Base-by-base conservation (phyloP, 495 filamentous ascomycete genomes). In the Aspergillus panamensis region DNA sequence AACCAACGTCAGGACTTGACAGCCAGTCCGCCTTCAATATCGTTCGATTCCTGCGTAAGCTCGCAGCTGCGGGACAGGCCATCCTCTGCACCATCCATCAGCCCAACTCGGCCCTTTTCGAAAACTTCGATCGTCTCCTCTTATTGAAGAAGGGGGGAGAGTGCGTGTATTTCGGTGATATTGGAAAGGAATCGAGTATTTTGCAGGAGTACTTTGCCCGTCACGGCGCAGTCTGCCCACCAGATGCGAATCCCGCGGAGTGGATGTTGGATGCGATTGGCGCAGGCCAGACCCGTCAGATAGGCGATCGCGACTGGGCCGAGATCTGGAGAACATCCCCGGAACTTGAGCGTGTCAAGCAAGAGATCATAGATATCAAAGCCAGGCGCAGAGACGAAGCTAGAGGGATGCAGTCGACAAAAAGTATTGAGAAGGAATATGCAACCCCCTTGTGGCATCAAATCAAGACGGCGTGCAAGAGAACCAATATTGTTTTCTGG, bases 181-280 rank as follows among this genome's bases (percentile, higher is more conserved):
- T 86, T 32, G 84, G 83, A 6, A 69, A 80, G 19, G 80, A 83
- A 56, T 79, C 76, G 14, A 64, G 72, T 8, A 72, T 67, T 62
- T 75, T 60, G 71, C 84, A 63, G 77, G 77, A 69, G 86, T 95
- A 96, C 71, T 96, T 96, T 62, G 82, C 85, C 63, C 79, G 82
- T 48, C 86, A 91, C 64, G 87, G 89, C 29, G 89, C 87, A 7
- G 75, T 82, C 14, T 96, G 91, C 69, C 88, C 89, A 0, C 57
- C 75, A 6, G 83, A 86, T n/a, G 85, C 87, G 9, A 97, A 82
- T 55, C 91, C 91, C 16, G 93, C 93, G 8, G 93, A 96, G 66
- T 92, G 89, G 83, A 96, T 97, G 89, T 79, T 97, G 35, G 90
- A 96, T 62, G 87, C 56, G 8, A 94, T 90, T 51, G 94, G 91